phyloP scores from a whole-genome alignment of 805 yeast species.

The Ogataea paraovalis region DNA sequence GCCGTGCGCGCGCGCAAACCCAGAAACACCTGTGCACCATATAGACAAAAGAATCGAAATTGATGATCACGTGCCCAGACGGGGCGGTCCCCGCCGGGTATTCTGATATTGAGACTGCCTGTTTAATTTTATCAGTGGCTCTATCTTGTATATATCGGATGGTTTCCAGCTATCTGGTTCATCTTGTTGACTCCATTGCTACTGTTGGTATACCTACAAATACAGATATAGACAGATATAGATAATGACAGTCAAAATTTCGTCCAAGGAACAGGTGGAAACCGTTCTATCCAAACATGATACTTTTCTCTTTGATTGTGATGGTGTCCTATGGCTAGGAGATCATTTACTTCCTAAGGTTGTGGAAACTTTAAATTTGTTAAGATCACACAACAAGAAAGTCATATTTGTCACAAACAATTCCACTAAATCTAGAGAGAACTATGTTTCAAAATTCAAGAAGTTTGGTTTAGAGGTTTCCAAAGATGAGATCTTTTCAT shows the following conservation, averaged over 20 bases:
- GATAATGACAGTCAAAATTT: conserved; percentile 47
- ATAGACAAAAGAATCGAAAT: no score
- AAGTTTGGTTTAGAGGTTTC: conserved; percentile 48
- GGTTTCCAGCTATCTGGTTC: no score
- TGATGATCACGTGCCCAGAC: neutral
- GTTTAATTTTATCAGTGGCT: no score
- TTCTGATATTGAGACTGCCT: neutral
- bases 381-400: conserved; percentile 55
- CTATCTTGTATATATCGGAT: no score
- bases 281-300: conserved; percentile 63
- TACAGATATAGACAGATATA: no score
- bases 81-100: neutral
- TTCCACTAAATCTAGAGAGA: conserved; percentile 82
- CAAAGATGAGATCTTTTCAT: conserved; percentile 78
- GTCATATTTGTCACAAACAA: conserved; percentile 92
- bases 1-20: no score
- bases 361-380: conserved; percentile 64
- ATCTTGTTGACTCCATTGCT: no score
- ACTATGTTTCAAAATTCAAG: conserved; percentile 71
- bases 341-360: conserved; percentile 74
- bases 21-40: no score
- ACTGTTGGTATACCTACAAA: no score
- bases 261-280: conserved; percentile 43
- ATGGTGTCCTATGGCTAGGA: conserved; percentile 96
- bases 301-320: conserved; percentile 92